Evolutionary conservation across 345 rosid genomes (phyloP).

Genomic region (Gossypium rotundifolium): DNA sequence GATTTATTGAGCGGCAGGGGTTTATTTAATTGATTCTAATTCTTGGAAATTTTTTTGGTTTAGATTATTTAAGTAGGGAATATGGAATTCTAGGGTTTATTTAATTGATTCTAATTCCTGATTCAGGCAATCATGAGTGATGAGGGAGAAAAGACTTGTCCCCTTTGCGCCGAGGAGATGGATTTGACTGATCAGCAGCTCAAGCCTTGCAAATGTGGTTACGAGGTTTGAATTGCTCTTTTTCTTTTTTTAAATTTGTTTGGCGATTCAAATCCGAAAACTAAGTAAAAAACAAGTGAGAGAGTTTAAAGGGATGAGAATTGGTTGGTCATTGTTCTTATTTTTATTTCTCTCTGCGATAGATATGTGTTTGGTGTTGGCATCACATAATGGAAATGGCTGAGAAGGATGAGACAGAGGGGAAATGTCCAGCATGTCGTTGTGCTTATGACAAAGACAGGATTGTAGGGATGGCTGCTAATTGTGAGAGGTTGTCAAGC

Average conservation of each 20-base stretch:
- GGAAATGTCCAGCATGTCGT: conserved; percentile 95
- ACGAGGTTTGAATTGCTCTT: conserved; percentile 46
- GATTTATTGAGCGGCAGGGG: background rate
- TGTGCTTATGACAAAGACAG: conserved; percentile 83
- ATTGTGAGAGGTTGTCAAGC: conserved; percentile 57
- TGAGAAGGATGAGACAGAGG: conserved; percentile 79
- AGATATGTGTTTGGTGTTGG: conserved; percentile 99
- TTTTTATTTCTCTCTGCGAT: background rate
- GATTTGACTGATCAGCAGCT: conserved; percentile 88
- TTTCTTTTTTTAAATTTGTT: background rate
- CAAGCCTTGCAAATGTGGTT: conserved; percentile 96
- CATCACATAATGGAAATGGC: conserved; percentile 94
- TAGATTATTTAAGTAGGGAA: background rate
- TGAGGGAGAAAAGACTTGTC: conserved; percentile 78
- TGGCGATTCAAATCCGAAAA: background rate
- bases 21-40: background rate
- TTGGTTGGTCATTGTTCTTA: background rate
- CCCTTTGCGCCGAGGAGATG: conserved; percentile 93
- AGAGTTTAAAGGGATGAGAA: background rate
- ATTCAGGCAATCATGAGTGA: conserved; percentile 64
- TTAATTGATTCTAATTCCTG: too few relatives aligned
- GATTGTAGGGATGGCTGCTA: conserved; percentile 74
- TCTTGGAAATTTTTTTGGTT: background rate
- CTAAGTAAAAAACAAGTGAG: background rate
- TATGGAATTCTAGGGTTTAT: conserved; percentile 13